Evolutionary conservation across 129 eudicot species (phyloP).

Genomic region (Gnaphalium uliginosum): DNA sequence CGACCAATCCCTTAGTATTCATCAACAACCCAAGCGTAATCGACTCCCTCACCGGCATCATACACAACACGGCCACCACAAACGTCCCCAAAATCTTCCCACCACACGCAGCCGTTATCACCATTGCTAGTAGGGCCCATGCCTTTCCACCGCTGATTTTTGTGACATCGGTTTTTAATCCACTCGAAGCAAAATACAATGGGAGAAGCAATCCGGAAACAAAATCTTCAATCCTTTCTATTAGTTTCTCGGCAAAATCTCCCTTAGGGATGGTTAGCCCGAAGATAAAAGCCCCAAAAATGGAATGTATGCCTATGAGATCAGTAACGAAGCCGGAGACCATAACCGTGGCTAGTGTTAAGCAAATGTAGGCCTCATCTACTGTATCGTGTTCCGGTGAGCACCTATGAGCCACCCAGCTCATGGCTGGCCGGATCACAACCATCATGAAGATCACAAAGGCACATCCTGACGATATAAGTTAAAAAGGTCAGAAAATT

Average conservation of each 20-base stretch:
- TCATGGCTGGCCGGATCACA: conserved; percentile 64
- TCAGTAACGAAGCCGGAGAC: conserved; percentile 79
- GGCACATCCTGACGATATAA: conserved; percentile 42
- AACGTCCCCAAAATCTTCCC: conserved; percentile 84
- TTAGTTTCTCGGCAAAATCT: conserved; percentile 54
- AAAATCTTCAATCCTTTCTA: conserved; percentile 78
- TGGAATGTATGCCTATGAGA: conserved; percentile 75
- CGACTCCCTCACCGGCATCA: conserved; percentile 65
- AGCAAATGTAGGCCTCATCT: conserved; percentile 66
- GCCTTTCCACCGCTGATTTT: conserved; percentile 55
- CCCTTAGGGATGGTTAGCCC: conserved; percentile 84
- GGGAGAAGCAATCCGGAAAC: conserved; percentile 82
- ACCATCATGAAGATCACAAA: conserved; percentile 72
- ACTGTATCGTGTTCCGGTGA: conserved; percentile 58
- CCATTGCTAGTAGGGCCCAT: conserved; percentile 78
- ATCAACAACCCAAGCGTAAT: conserved; percentile 70
- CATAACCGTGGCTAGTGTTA: conserved; percentile 73
- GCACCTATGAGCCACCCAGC: conserved; percentile 55
- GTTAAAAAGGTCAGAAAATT: neutral
- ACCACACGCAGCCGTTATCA: conserved; percentile 68
- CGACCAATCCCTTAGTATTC: conserved; percentile 94
- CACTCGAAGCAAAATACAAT: conserved; percentile 86
- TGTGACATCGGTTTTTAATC: conserved; percentile 71
- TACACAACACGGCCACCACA: conserved; percentile 58
- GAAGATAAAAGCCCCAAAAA: conserved; percentile 87